A percentile compares a stretch with the other conserved stretches of the same genome.
Conservation (phyloP, 2,329 filamentous ascomycete species). For the Cladorrhinum sp. region DNA sequence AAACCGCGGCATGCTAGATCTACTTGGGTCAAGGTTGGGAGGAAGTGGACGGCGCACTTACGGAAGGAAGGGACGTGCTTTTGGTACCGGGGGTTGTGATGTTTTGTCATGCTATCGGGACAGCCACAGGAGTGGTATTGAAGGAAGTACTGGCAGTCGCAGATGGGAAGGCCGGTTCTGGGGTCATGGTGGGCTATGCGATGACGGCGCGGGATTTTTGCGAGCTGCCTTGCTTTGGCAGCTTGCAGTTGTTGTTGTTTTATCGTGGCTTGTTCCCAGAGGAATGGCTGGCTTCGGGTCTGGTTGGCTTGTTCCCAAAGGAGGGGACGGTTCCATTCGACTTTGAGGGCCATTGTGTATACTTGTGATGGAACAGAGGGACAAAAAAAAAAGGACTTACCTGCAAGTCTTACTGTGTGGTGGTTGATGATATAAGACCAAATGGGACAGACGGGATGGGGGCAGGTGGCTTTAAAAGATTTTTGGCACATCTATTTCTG, state of each 20-base stretch:
- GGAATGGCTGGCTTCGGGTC: background rate
- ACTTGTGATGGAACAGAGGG: too few species aligned
- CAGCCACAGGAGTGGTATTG: slow-evolving; percentile 22
- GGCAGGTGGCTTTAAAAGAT: background rate
- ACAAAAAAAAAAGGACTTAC: background rate
- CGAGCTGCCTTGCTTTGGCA: background rate
- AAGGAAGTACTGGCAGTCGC: slow-evolving; percentile 14
- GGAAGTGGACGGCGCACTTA: slow-evolving; percentile 4
- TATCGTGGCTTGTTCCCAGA: background rate
- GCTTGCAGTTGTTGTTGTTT: background rate
- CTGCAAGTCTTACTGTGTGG: background rate
- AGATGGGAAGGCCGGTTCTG: slow-evolving; percentile 1
- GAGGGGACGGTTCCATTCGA: background rate
- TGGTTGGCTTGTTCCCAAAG: background rate
- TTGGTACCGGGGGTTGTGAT: background rate
- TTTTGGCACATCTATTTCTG: background rate
- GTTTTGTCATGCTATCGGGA: slow-evolving; percentile 5
- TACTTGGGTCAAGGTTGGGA: background rate
- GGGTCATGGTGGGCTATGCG: background rate
- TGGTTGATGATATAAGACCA: background rate
- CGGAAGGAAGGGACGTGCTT: slow-evolving; percentile 1
- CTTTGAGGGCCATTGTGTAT: background rate
- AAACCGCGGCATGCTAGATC: background rate
- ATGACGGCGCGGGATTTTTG: background rate
- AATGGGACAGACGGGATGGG: background rate